A percentile compares a stretch with the other conserved stretches of the same genome.
Conservation (phyloP, 345 rosid species). For the Camelina sativa region DNA sequence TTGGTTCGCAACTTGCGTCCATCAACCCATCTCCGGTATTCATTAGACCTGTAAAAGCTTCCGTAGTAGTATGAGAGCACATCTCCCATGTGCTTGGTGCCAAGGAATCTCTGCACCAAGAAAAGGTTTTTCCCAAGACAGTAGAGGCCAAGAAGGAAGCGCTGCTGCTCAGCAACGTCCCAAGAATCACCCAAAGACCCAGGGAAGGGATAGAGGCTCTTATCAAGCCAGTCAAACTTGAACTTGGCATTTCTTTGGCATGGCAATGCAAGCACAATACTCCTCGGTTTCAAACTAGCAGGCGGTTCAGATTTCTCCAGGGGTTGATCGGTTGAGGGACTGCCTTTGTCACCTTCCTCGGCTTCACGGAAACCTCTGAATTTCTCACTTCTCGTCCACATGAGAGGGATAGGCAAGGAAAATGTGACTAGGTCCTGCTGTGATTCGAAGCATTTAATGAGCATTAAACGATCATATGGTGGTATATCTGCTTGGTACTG, state of each 20-base stretch:
- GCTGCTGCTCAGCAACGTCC: constrained; percentile 51
- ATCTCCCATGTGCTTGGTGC: constrained; percentile 62
- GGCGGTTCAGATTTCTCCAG: constrained; percentile 12
- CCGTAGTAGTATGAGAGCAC: constrained; percentile 73
- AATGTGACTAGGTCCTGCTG: constrained; percentile 30
- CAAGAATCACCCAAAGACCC: constrained; percentile 56
- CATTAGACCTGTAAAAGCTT: constrained; percentile 61
- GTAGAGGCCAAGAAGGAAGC: constrained; percentile 75
- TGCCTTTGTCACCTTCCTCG: constrained; percentile 31
- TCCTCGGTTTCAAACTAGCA: constrained; percentile 37
- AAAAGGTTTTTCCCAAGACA: constrained; percentile 70
- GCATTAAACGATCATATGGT: constrained; percentile 39
- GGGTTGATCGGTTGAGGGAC: background rate
- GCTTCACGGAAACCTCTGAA: constrained; percentile 46
- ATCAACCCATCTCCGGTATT: constrained; percentile 65
- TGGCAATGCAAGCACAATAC: constrained; percentile 43
- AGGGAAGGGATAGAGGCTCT: constrained; percentile 55
- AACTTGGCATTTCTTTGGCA: constrained; percentile 44
- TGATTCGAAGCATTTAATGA: constrained; percentile 35
- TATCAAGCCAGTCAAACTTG: constrained; percentile 43
- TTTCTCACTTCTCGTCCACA: constrained; percentile 58
- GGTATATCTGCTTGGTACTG: constrained; percentile 60
- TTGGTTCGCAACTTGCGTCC: constrained; percentile 59
- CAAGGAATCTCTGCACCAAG: constrained; percentile 62
- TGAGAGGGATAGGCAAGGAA: constrained; percentile 54